A percentile compares a stretch with the other conserved stretches of the same genome.
These are phyloP conservation scores for Paracoccidioides brasiliensis DNA, from an alignment of 2,329 filamentous ascomycete genomes.

Conservation along the genomic window DNA sequence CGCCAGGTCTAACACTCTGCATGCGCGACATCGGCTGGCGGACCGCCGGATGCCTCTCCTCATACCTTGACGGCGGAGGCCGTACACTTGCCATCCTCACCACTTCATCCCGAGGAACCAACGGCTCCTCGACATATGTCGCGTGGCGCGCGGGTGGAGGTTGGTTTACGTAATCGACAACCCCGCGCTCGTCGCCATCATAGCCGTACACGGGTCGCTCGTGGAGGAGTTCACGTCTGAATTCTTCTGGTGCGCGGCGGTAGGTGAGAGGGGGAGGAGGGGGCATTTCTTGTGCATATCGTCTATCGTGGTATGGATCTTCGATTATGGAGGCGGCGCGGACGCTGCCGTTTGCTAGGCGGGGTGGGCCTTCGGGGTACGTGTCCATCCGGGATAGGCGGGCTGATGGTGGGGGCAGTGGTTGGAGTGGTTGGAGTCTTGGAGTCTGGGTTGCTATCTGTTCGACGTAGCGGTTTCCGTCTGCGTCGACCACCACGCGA, in stretches of 20 bases:
- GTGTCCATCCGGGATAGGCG: constrained; percentile 21
- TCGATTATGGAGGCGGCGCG: constrained; percentile 32
- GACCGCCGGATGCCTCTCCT: constrained; percentile 19
- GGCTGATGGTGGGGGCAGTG: constrained; percentile 7
- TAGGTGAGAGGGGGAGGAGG: constrained; percentile 29
- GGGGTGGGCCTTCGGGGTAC: constrained; percentile 21
- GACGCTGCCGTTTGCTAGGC: constrained; percentile 21
- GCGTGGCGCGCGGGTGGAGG: constrained; percentile 18
- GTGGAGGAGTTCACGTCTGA: constrained; percentile 18
- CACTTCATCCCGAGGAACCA: constrained; percentile 41
- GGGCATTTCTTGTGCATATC: constrained; percentile 34
- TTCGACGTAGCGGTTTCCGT: constrained; percentile 66
- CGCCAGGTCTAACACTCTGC: constrained; percentile 29
- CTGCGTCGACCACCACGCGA: constrained; percentile 68
- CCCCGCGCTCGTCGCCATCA: constrained; percentile 24
- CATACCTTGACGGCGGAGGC: constrained; percentile 36
- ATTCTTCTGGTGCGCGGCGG: constrained; percentile 26
- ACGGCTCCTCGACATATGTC: constrained; percentile 49
- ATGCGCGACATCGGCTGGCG: constrained; percentile 29
- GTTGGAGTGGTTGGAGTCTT: constrained; percentile 16
- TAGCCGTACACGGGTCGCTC: constrained; percentile 23
- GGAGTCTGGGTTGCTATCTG: constrained; percentile 31
- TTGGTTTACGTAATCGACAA: constrained; percentile 24
- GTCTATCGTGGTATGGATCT: constrained; percentile 27
- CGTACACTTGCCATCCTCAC: constrained; percentile 46